Evolutionary conservation across 2,329 filamentous ascomycete genomes (phyloP), one percentile per base, ranked within the genome.

Genomic region (Trichophyton simii): DNA sequence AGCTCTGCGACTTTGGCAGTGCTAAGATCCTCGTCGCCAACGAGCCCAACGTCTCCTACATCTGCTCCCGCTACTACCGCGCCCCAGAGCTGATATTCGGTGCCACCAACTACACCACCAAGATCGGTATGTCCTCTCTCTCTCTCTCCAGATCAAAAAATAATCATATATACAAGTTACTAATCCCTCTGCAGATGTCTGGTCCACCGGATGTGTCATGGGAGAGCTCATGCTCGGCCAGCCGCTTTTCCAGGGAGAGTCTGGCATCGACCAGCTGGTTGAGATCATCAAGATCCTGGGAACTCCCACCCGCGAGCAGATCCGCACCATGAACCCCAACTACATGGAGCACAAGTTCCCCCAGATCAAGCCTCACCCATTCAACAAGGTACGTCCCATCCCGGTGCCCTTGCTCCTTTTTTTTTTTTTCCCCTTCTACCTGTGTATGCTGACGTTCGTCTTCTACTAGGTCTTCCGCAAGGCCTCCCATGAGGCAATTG

Each of bases 281-380:
- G 94, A 99, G 77, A 99, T 99, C 73, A 99, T 99, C 82, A 99
- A 99, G 79, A 92, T 99, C 60, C 80, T 99, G 64, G 94, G 94
- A 63, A 99, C 94, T 18, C 94, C 94, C 18, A 97, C 94, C 41
- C 84, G 94, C 66, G 94, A 99, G 75, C 94, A 99, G 77, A 99
- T 99, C 71, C 89, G 94, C 68, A 99, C 94, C 67, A 99, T 99
- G 94, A 99, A 99, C 77, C 94, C 94, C 63, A 99, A 99, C 77
- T 99, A 99, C 78, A 99, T 99, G 94, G 94, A 99, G 79, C 94
- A 99, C 80, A 97, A 97, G 80, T 99, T 99, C 77, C 94, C 94
- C 57, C 94, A 99, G 77, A 99, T 99, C 80, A 99, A 99, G 81
- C 94, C 94, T 62, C 94, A 99, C 72, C 94, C 94, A 31, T 99